Evolutionary conservation across 805 yeast genomes (phyloP), one percentile per base, ranked within the genome.

Genomic region (Saccharomyces kudriavzevii): DNA sequence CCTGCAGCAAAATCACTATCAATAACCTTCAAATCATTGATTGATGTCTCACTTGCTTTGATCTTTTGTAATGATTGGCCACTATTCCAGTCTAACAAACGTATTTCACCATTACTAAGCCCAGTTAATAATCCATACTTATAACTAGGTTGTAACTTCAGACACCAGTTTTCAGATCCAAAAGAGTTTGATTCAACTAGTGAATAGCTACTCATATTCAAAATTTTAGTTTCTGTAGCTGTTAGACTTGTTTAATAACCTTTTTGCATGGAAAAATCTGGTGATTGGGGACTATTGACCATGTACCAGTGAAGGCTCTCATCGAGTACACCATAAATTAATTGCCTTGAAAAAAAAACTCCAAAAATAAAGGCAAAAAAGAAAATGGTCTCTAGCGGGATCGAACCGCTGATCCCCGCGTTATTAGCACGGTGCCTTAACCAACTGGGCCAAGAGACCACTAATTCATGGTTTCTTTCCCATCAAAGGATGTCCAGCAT

Each of bases 341-440:
- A 14, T 2, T 17, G 9, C 25, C 45, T 17, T 40, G 6, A 40
- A n/a, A 25, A 45, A 22, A 14, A 30, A 30, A 30, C 17, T 13
- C 10, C n/a, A 30, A 30, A 14, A 20, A n/a, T 14, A 49, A 9
- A 25, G n/a, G 17, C 26, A 53, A 54, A 57, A 56, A 40, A 57
- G 55, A 40, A 29, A 61, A 60, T 65, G 69, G 64, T 65, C 65
- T 60, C 69, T 65, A 65, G 67, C 69, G 68, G 69, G 69, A 64
- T 65, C 69, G 69, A 65, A 65, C 69, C 68, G 69, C 67, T 65
- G 69, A 65, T 65, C 69, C 68, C 68, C 65, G 69, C 69, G 69
- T 65, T 65, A 65, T 65, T 65, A 65, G 69, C 69, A 65, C 69
- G 64, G 67, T 64, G 69, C 69, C 69, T 65, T 65, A 65, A 65